Evolutionary conservation across 371 early-diverging fungal genomes (phyloP).

Genomic region (Syncephalis plumigaleata): DNA sequence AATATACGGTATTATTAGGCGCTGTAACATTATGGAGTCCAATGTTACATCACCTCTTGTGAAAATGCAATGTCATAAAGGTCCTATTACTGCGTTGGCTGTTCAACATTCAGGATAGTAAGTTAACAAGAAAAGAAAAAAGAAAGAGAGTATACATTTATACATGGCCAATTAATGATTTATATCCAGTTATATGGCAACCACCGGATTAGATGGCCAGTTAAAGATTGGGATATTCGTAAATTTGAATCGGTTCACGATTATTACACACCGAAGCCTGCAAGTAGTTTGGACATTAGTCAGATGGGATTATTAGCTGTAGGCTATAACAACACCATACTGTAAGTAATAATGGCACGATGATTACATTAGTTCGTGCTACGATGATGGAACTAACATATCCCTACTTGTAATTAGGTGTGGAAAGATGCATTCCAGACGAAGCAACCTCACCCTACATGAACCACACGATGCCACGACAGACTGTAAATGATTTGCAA

Average conservation of each 20-base stretch:
- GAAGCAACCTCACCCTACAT: constrained; percentile 79
- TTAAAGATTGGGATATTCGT: constrained; percentile 95
- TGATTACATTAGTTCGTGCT: neutral
- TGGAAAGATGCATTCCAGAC: constrained; percentile 78
- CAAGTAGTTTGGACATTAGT: constrained; percentile 55
- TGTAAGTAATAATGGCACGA: constrained; percentile 15
- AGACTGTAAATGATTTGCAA: constrained; percentile 28
- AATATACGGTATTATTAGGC: constrained; percentile 9
- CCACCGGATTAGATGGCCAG: constrained; percentile 79
- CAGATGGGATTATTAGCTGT: constrained; percentile 80
- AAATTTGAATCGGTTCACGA: constrained; percentile 65
- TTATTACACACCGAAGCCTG: constrained; percentile 61
- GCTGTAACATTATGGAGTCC: constrained; percentile 95
- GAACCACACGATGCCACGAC: constrained; percentile 50
- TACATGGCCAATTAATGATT: constrained; percentile 5
- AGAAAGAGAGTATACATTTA: neutral
- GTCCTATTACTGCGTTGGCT: constrained; percentile 71
- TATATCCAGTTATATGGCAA: constrained; percentile 64
- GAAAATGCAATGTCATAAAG: constrained; percentile 88
- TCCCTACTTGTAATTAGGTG: constrained; percentile 17
- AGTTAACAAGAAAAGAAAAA: neutral
- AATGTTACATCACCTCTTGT: constrained; percentile 64
- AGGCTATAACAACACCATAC: constrained; percentile 56
- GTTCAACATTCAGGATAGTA: constrained; percentile 66
- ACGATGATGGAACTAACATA: too few species aligned